phyloP scores from a whole-genome alignment of 2,329 filamentous ascomycete species.

The Epichloe aotearoae region DNA sequence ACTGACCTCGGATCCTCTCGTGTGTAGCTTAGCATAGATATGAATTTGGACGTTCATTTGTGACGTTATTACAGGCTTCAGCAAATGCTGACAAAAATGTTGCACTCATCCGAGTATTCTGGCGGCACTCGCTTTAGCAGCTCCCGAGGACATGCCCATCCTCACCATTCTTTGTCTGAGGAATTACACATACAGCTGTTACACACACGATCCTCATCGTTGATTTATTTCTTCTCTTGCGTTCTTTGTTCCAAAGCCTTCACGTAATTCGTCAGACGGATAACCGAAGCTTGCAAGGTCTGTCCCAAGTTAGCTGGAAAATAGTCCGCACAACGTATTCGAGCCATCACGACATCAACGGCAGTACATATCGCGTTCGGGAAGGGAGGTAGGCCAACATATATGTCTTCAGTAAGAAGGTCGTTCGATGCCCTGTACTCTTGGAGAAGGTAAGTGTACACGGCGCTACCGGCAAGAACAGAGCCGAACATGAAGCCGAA shows the following conservation, averaged over 20 bases:
- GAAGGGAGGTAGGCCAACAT: constrained; percentile 48
- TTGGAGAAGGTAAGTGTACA: constrained; percentile 86
- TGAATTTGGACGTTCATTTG: background rate
- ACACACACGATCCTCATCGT: background rate
- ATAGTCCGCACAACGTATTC: background rate
- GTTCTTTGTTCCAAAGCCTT: constrained; percentile 70
- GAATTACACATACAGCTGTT: background rate
- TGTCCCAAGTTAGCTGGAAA: constrained; percentile 21
- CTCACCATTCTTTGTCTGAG: background rate
- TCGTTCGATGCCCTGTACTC: constrained; percentile 93
- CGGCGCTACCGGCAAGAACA: constrained; percentile 61
- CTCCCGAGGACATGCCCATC: too few relatives aligned
- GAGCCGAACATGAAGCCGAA: constrained; percentile 87
- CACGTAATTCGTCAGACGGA: constrained; percentile 75
- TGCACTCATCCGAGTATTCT: background rate
- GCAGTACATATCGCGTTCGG: background rate
- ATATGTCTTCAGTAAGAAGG: constrained; percentile 88
- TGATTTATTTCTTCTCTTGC: constrained; percentile 34
- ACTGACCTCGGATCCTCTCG: background rate
- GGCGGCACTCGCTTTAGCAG: background rate
- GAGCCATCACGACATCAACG: background rate
- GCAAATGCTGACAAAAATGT: background rate
- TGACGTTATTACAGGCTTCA: background rate
- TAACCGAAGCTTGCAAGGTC: constrained; percentile 79
- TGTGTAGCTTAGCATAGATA: background rate